Evolutionary conservation across 2,329 filamentous ascomycete species (phyloP).

Genomic region (Aureobasidium vineae): DNA sequence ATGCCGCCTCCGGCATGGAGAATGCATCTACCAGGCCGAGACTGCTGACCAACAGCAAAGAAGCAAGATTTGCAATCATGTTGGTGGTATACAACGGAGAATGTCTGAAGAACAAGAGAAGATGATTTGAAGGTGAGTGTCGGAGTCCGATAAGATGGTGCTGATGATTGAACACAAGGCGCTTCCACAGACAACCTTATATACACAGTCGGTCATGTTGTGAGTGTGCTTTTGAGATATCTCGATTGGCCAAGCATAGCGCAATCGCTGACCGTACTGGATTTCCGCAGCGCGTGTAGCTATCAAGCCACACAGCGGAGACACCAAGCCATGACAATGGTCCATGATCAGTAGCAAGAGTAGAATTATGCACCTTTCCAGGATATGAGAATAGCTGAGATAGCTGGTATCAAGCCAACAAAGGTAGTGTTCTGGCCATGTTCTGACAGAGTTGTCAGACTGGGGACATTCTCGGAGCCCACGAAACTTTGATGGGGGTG

Average conservation of each 20-base stretch:
- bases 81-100: background rate
- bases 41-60: background rate
- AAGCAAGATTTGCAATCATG: slow-evolving; percentile 1
- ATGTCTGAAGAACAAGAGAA: background rate
- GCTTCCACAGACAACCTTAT: background rate
- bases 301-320: slow-evolving; percentile 7
- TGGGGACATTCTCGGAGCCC: background rate
- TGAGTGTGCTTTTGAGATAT: background rate
- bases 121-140: background rate
- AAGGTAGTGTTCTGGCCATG: background rate
- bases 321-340: background rate
- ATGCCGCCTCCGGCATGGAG: slow-evolving; percentile 6
- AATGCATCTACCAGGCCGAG: background rate
- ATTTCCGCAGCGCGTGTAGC: too few relatives aligned
- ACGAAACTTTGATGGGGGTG: background rate
- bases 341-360: background rate
- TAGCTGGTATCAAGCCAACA: background rate
- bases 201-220: background rate
- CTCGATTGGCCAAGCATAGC: background rate
- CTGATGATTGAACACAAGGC: background rate
- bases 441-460: background rate
- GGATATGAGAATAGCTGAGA: background rate
- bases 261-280: background rate
- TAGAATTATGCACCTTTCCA: background rate
- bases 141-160: background rate